A percentile compares a stretch with the other conserved stretches of the same genome.
Evolutionary conservation across 208 protist species (phyloP).

Genomic region (Leishmania guyanensis): DNA sequence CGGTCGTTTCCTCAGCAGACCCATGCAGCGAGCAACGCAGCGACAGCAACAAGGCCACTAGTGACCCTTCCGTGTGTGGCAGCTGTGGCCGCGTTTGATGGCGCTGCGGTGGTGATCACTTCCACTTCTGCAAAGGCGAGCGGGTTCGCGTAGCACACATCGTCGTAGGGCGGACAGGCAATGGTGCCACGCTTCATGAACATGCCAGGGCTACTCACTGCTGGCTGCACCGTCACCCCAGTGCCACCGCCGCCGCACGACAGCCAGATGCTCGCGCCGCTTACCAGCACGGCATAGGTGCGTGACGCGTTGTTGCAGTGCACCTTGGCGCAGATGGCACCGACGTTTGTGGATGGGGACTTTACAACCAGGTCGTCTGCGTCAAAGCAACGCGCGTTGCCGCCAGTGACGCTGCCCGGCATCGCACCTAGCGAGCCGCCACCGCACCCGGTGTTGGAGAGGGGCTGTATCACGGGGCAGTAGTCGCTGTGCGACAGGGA

Average conservation of each 20-base stretch:
- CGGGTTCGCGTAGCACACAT: conserved; percentile 41
- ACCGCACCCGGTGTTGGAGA: conserved; percentile 30
- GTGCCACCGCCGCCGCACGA: conserved; percentile 14
- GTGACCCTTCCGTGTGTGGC: neutral
- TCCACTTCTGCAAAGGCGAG: conserved; percentile 1
- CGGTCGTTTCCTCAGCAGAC: neutral
- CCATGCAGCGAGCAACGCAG: neutral
- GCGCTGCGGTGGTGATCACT: neutral
- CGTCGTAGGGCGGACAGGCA: conserved; percentile 37
- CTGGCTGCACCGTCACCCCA: conserved; percentile 12
- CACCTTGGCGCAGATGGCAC: conserved; percentile 31
- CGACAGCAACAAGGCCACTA: neutral
- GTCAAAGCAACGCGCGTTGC: conserved; percentile 11
- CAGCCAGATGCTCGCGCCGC: conserved; percentile 10
- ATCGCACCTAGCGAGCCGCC: neutral
- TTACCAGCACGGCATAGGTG: conserved; percentile 31
- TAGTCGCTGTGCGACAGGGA: conserved; percentile 41
- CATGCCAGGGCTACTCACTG: conserved; percentile 11
- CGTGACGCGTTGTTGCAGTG: conserved; percentile 16
- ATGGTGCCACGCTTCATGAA: conserved; percentile 24
- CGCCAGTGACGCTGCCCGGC: conserved; percentile 21
- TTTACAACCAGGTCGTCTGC: conserved; percentile 7
- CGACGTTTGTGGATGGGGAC: neutral
- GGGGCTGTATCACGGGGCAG: conserved; percentile 47
- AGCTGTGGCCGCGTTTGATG: neutral